Evolutionary conservation across 352 stramenopile species (phyloP), one percentile per base, ranked within the genome.

Genomic region (Globisporangium mamillatum): DNA sequence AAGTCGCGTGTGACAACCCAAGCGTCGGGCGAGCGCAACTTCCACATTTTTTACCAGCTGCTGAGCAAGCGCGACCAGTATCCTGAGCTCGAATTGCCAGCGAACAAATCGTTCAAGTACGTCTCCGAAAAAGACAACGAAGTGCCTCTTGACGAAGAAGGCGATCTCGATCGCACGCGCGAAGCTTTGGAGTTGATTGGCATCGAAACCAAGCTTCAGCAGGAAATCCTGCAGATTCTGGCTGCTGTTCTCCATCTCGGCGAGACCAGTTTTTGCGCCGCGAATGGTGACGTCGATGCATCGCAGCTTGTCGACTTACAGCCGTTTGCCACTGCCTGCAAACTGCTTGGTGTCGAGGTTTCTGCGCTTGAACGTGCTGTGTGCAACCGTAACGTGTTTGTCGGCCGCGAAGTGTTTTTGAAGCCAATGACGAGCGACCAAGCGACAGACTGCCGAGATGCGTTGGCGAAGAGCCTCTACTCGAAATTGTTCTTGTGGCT

Each of bases 401-500:
- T 95, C 1, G 88, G 88, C 0, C 84, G 88, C 1, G 86, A 95
- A 74, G 82, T 93, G 14, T 84, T 94, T 48, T 46, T 82, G 25
- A 95, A 94, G 69, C 88, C 88, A 8, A 94, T 94, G 88, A 94
- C 86, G 12, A 79, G 85, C 22, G 88, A 94, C 60, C 86, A 96
- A 67, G 89, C 90, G 0, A 77, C 77, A 0, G 87, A 95, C 61
- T 93, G 80, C 50, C 88, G 97, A 6, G 97, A 99, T 77, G 97
- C 97, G 20, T 70, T 98, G 24, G 94, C 89, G n/a, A 98, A 98
- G 71, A 97, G 91, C 59, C 71, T 98, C 54, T 98, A 98, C 72
- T 91, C 85, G 46, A 97, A 98, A 59, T 75, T 99, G 18, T 99
- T 99, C 67, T 70, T 96, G 46, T 99, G 95, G 95, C 84, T 99